Evolutionary conservation across 1,284 basidiomycete species (phyloP).

Genomic region (Trichosporon inkin): DNA sequence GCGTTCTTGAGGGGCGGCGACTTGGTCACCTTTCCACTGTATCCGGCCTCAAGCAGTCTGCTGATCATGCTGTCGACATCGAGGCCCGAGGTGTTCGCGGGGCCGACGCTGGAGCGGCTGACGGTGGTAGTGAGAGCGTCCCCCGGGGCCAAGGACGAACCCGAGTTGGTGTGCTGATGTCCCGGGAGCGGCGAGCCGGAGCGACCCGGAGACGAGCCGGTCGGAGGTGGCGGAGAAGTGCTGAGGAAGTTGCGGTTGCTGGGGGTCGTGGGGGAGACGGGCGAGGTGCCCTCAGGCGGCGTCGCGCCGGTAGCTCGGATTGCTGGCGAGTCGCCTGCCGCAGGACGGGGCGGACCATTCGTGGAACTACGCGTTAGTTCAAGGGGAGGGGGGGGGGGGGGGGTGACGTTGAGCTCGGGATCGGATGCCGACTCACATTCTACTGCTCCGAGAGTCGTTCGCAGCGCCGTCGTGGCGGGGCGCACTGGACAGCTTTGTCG

Average conservation of each 20-base stretch:
- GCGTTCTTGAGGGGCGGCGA: constrained; percentile 93
- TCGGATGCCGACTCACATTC: background rate
- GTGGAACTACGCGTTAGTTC: constrained; percentile 2
- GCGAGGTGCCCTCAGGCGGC: constrained; percentile 19
- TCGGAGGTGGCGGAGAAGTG: constrained; percentile 40
- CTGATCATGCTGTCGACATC: constrained; percentile 99
- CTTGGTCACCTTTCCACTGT: constrained; percentile 96
- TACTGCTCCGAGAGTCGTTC: constrained; percentile 1
- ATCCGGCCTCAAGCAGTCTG: constrained; percentile 91
- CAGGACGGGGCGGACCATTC: background rate
- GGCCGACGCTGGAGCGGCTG: constrained; percentile 32
- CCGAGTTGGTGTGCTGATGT: constrained; percentile 28
- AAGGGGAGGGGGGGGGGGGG: background rate
- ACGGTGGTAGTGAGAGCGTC: constrained; percentile 38
- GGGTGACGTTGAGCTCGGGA: background rate
- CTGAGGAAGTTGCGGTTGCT: constrained; percentile 31
- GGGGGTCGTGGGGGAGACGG: constrained; percentile 48
- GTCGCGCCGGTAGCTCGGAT: constrained; percentile 19
- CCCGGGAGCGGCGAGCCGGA: constrained; percentile 30
- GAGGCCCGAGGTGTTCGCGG: constrained; percentile 50
- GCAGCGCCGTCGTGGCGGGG: background rate
- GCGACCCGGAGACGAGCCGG: constrained; percentile 27
- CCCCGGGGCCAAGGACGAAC: constrained; percentile 34
- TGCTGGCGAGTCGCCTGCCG: constrained; percentile 12
- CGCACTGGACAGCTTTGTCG: constrained; percentile 30